Evolutionary conservation across 768 basidiomycete species (phyloP).

Genomic region (Crepidotus variabilis): DNA sequence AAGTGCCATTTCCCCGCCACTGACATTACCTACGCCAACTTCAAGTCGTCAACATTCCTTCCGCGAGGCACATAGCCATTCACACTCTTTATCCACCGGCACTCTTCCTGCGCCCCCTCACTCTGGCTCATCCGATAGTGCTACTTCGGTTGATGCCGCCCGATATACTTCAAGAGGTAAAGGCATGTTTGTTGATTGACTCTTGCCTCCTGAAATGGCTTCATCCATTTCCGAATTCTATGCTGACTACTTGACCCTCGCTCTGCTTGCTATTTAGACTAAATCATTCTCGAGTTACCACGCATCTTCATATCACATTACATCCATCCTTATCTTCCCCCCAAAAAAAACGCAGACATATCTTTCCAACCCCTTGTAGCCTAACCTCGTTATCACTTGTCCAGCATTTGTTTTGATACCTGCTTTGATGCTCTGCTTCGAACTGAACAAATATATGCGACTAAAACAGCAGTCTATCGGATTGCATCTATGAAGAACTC

Average conservation of each 20-base stretch:
- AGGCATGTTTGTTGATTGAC: conserved; percentile 2
- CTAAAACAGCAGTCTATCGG: no score
- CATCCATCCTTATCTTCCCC: no score
- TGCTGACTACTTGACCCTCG: background rate
- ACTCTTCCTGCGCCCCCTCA: background rate
- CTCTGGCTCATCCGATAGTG: background rate
- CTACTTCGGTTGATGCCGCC: background rate
- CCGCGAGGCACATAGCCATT: background rate
- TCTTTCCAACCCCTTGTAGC: no score
- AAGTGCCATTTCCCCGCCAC: background rate
- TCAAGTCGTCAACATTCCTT: background rate
- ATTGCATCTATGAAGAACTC: no score
- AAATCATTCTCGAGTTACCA: no score
- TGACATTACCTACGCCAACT: background rate
- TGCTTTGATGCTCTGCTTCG: no score
- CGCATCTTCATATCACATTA: no score
- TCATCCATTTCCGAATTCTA: background rate
- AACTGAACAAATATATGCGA: no score
- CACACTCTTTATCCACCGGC: background rate
- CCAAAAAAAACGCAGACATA: no score
- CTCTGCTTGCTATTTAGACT: background rate
- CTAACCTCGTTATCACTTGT: no score
- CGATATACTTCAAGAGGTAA: conserved; percentile 5
- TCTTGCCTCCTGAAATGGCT: background rate
- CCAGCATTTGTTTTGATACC: no score